Evolutionary conservation across 441 rosid genomes (phyloP).

Genomic region (Erodium trifolium): DNA sequence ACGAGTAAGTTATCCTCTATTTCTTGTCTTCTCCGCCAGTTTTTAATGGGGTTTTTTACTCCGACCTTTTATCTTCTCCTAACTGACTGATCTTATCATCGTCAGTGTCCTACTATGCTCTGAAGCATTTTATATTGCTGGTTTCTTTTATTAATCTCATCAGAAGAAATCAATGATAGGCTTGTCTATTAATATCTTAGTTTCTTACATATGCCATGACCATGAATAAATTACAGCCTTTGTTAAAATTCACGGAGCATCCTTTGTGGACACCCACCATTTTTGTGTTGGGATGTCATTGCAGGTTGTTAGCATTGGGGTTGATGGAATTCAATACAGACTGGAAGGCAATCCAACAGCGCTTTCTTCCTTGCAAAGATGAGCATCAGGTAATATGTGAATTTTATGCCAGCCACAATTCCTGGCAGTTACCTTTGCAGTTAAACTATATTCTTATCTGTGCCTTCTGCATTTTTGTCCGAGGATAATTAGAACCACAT

Average conservation of each 20-base stretch:
- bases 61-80: not conserved
- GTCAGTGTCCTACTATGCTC: not conserved
- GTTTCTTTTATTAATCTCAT: not conserved
- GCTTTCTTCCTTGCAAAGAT: conserved; percentile 96
- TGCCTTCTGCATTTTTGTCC: not conserved
- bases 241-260: not conserved
- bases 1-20: conserved; percentile 59
- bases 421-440: not conserved
- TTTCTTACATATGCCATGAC: not conserved
- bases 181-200: conserved; percentile 4
- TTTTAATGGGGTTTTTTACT: not conserved
- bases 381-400: conserved; percentile 69
- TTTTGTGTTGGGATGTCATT: conserved; percentile 20
- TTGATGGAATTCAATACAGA: conserved; percentile 84
- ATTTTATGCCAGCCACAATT: not conserved
- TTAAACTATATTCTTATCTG: not conserved
- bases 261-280: conserved; percentile 12
- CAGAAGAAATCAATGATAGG: not conserved
- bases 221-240: conserved; percentile 1
- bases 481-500: not conserved
- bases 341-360: conserved; percentile 90
- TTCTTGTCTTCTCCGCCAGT: not conserved
- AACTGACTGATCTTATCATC: not conserved
- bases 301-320: conserved; percentile 85
- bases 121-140: not conserved